These are phyloP conservation scores for Fonsecaea pedrosoi DNA, from an alignment of 2,329 filamentous ascomycete species.

Conservation along the genomic window DNA sequence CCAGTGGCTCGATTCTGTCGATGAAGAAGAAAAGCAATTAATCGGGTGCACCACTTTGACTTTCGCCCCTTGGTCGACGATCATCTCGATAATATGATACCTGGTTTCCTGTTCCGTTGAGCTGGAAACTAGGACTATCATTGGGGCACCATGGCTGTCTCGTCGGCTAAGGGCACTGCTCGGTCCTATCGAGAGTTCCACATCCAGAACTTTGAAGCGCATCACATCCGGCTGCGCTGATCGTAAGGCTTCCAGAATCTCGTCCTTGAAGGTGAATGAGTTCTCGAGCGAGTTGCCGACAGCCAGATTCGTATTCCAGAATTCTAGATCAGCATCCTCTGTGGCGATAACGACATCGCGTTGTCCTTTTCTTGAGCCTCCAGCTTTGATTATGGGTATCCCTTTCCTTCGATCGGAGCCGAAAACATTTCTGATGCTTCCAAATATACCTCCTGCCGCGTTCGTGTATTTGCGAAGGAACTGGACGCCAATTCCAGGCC, in stretches of 20 bases:
- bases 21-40: conserved; percentile 66
- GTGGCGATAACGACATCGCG: conserved; percentile 83
- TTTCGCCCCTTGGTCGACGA: conserved; percentile 62
- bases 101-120: conserved; percentile 61
- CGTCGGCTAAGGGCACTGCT: conserved; percentile 45
- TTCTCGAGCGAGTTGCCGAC: conserved; percentile 78
- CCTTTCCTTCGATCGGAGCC: conserved; percentile 75
- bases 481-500: conserved; percentile 78
- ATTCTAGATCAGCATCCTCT: conserved; percentile 75
- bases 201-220: conserved; percentile 72
- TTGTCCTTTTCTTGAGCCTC: conserved; percentile 74
- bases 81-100: conserved; percentile 78
- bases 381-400: conserved; percentile 79
- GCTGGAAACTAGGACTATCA: conserved; percentile 68
- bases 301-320: conserved; percentile 88
- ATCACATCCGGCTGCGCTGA: conserved; percentile 53
- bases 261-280: conserved; percentile 72
- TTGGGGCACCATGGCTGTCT: conserved; percentile 50
- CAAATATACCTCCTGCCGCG: conserved; percentile 73
- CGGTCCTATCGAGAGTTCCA: conserved; percentile 50
- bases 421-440: conserved; percentile 78
- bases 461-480: conserved; percentile 71
- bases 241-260: conserved; percentile 64
- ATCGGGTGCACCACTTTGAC: conserved; percentile 73
- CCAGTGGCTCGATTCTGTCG: conserved; percentile 47